A percentile compares a stretch with the other conserved stretches of the same genome.
These are phyloP conservation scores for Fusarium lateritium DNA, from an alignment of 2,329 filamentous ascomycete species.

Conservation along the genomic window DNA sequence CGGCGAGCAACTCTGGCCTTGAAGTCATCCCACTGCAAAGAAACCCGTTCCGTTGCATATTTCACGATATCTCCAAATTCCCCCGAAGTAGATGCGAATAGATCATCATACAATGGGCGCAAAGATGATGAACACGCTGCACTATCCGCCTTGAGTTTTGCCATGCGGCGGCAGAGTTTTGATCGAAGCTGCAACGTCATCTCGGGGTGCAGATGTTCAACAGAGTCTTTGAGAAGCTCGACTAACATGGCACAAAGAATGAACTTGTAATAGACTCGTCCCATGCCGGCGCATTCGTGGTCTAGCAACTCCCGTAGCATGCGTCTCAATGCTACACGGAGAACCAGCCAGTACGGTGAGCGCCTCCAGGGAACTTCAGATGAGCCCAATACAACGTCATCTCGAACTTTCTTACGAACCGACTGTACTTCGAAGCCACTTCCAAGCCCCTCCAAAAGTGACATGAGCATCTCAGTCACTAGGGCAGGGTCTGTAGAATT, in stretches of 20 bases:
- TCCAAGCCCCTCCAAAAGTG: conserved; percentile 70
- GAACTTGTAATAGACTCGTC: conserved; percentile 69
- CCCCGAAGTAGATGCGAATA: neutral
- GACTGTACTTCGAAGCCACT: conserved; percentile 51
- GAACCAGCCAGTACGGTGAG: conserved; percentile 72
- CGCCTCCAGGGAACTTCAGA: conserved; percentile 72
- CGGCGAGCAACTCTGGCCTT: conserved; percentile 55
- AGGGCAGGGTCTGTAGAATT: conserved; percentile 71
- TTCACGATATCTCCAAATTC: neutral
- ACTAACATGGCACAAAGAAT: conserved; percentile 66
- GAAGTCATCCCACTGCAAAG: conserved; percentile 57
- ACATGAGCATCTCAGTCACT: conserved; percentile 72
- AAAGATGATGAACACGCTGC: neutral
- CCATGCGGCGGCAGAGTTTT: conserved; percentile 71
- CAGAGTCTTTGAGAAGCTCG: conserved; percentile 60
- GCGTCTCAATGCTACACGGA: conserved; percentile 71
- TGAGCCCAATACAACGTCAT: conserved; percentile 70
- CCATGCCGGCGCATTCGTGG: conserved; percentile 31
- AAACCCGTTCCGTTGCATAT: conserved; percentile 49
- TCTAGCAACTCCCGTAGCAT: conserved; percentile 61
- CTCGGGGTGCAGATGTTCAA: conserved; percentile 28
- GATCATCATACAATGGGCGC: conserved; percentile 2
- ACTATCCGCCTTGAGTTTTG: conserved; percentile 64
- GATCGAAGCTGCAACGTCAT: conserved; percentile 49
- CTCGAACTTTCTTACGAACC: conserved; percentile 71